These are phyloP conservation scores for Coniochaeta prunicola DNA, from an alignment of 2,329 filamentous ascomycete species.

Conservation along the genomic window DNA sequence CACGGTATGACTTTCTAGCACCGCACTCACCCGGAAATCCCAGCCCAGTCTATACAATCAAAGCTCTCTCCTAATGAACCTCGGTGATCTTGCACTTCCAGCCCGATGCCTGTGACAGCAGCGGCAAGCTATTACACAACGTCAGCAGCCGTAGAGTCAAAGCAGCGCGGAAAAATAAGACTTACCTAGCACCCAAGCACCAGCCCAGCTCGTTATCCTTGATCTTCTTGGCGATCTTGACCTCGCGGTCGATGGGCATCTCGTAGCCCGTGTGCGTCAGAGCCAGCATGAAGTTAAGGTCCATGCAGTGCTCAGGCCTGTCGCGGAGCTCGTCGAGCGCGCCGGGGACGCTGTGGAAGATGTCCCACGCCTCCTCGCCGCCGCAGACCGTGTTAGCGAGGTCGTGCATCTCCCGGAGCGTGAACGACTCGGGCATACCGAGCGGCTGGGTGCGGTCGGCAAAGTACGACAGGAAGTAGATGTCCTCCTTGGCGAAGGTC, in stretches of 20 bases:
- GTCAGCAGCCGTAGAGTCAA: slow-evolving; percentile 25
- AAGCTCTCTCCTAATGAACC: slow-evolving; percentile 42
- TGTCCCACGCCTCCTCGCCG: slow-evolving; percentile 69
- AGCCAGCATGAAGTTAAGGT: slow-evolving; percentile 93
- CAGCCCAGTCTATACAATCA: background rate
- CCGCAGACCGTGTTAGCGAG: slow-evolving; percentile 79
- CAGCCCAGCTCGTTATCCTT: slow-evolving; percentile 94
- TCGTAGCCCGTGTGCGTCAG: slow-evolving; percentile 94
- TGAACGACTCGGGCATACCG: slow-evolving; percentile 98
- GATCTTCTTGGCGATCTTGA: slow-evolving; percentile 98
- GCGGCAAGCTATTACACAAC: slow-evolving; percentile 59
- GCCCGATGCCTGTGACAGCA: slow-evolving; percentile 73
- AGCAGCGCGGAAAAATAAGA: background rate
- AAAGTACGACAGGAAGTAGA: slow-evolving; percentile 98
- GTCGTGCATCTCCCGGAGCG: slow-evolving; percentile 80
- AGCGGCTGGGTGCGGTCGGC: slow-evolving; percentile 90
- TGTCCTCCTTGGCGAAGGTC: slow-evolving; percentile 84
- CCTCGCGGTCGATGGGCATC: slow-evolving; percentile 93
- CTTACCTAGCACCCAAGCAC: slow-evolving; percentile 90
- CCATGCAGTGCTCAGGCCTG: slow-evolving; percentile 85
- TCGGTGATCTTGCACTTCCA: slow-evolving; percentile 86
- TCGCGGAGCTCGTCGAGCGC: slow-evolving; percentile 74
- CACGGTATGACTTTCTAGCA: background rate
- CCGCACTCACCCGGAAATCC: background rate
- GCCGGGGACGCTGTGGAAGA: slow-evolving; percentile 68